Percentiles rank a stretch among this genome's conserved stretches.
These are phyloP conservation scores for Plasmodium sp. DNA, from an alignment of 169 alveolate genomes.

Conservation along the genomic window DNA sequence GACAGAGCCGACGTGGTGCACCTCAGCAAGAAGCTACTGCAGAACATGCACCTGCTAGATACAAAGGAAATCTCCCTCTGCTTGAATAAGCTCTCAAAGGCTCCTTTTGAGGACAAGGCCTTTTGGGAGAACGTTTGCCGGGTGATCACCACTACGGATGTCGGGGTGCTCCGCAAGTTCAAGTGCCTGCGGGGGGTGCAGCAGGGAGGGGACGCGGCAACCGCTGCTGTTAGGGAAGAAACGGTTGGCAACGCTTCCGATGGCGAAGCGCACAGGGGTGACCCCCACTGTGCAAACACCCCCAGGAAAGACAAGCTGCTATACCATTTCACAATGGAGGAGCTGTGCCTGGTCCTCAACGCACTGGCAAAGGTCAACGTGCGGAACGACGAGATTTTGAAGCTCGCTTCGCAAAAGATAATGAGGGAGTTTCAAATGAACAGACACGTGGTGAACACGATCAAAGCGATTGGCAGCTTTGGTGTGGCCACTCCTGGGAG, in stretches of 20 bases:
- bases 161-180: not conserved
- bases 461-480: slow-evolving; percentile 5
- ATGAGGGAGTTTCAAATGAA: slow-evolving; percentile 5
- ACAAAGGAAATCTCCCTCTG: slow-evolving; percentile 62
- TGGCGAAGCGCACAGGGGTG: not conserved
- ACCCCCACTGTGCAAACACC: not conserved
- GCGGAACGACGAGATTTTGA: slow-evolving; percentile 39
- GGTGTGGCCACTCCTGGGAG: not conserved
- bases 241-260: not conserved
- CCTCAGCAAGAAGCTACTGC: slow-evolving; percentile 24
- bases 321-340: slow-evolving; percentile 31
- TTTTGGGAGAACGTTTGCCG: slow-evolving; percentile 43
- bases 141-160: slow-evolving; percentile 32
- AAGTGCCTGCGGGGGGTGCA: not conserved
- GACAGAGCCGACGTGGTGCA: slow-evolving; percentile 40
- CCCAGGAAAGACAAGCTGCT: not conserved
- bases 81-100: slow-evolving; percentile 45
- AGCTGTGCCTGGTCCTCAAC: slow-evolving; percentile 44
- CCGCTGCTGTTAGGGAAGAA: not conserved
- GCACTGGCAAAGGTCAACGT: slow-evolving; percentile 59
- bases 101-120: slow-evolving; percentile 2
- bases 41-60: slow-evolving; percentile 19
- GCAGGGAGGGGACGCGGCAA: not conserved
- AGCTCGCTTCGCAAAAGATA: slow-evolving; percentile 30
- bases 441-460: slow-evolving; percentile 8